These are phyloP conservation scores for Ganoderma sinense DNA, from an alignment of 1,284 basidiomycete genomes.

Conservation along the genomic window DNA sequence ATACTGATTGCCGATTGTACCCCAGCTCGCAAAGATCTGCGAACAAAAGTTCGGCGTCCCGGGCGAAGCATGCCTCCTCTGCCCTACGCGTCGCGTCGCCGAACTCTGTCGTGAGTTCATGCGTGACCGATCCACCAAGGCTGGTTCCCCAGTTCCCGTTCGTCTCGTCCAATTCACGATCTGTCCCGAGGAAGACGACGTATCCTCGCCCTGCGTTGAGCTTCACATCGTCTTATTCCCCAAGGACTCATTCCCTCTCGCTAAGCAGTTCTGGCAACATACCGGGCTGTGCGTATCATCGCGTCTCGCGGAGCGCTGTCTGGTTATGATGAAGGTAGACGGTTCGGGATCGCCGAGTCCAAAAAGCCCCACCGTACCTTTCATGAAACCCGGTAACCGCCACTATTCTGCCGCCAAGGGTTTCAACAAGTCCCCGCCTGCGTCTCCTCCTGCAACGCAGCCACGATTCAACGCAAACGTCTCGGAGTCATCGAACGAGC, in stretches of 20 bases:
- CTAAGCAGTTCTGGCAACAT: slow-evolving; percentile 97
- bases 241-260: slow-evolving; percentile 67
- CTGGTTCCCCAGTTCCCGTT: slow-evolving; percentile 54
- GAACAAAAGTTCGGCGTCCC: slow-evolving; percentile 78
- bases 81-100: slow-evolving; percentile 78
- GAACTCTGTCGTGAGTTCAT: slow-evolving; percentile 83
- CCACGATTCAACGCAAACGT: slow-evolving; percentile 14
- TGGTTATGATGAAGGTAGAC: slow-evolving; percentile 67
- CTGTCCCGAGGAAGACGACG: slow-evolving; percentile 59
- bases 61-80: slow-evolving; percentile 81
- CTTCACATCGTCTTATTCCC: slow-evolving; percentile 88
- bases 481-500: slow-evolving; percentile 38
- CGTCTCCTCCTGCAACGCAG: slow-evolving; percentile 23
- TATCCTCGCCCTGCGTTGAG: slow-evolving; percentile 49
- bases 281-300: slow-evolving; percentile 92
- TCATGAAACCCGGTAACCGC: slow-evolving; percentile 58
- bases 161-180: slow-evolving; percentile 82
- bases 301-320: slow-evolving; percentile 85
- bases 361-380: slow-evolving; percentile 36
- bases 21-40: slow-evolving; percentile 80
- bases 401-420: slow-evolving; percentile 65
- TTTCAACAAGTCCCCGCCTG: slow-evolving; percentile 32
- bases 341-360: slow-evolving; percentile 35
- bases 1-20: too few relatives aligned
- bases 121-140: slow-evolving; percentile 53